Evolutionary conservation across 2,329 filamentous ascomycete genomes (phyloP), one percentile per base, ranked within the genome.

Genomic region (Didymella sp.): DNA sequence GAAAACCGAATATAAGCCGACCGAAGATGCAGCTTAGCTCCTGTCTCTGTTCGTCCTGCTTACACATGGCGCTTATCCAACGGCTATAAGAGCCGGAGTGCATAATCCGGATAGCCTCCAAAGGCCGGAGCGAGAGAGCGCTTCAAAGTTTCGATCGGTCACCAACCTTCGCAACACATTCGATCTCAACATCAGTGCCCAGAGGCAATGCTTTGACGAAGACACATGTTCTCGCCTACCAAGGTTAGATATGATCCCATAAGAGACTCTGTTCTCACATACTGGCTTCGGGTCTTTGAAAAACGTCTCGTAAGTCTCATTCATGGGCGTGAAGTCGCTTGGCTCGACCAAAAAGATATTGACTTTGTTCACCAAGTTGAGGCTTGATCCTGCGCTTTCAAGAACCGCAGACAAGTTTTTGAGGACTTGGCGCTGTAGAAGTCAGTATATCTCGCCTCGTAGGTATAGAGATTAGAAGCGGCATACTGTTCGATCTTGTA

Each of bases 261-360:
- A 25, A 24, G 24, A 21, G 17, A 6, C 3, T 24, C 28, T 21
- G 6, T 11, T 11, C 12, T 7, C 2, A 50, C 58, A 42, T 15
- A 57, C 58, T 4, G 58, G 58, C 46, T 54, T 63, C 1, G 45
- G 24, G 5, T 50, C 55, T 27, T 59, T 67, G 56, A 85, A 83
- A 56, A 82, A 79, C 61, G 81, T 77, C 25, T 78, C 76, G 51
- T 85, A 87, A 4, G 79, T 82, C 57, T 82, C 80, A 57, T 86
- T 87, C 76, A 87, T 82, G 8, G 78, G 74, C 0, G 79, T 81
- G 69, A 89, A 90, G 70, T 89, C 80, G 44, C 83, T 79, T 85
- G 90, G 89, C 53, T 83, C 81, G 0, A 83, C 84, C 21, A 90
- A 71, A 68, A 87, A 90, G 25, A 89, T 79, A 65, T 89, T 89